Conservation (phyloP, 345 rosid genomes). For the Acer yangbiense region DNA sequence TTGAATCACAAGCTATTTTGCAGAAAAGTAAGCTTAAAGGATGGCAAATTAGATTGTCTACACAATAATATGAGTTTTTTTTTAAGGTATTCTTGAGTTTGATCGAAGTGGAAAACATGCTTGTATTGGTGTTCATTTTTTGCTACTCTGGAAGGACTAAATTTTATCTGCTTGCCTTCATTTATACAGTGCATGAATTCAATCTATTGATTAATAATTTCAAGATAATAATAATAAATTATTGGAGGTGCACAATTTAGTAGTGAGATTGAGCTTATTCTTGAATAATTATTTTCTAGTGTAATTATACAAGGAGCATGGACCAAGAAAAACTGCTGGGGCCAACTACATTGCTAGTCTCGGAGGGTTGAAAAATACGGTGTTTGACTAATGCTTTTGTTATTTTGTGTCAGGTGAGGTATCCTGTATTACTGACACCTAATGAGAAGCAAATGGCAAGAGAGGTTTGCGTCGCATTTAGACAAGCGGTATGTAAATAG, state of each 20-base stretch:
- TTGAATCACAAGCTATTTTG: not conserved
- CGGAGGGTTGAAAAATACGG: not conserved
- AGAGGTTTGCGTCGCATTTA: constrained; percentile 94
- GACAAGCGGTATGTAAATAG: constrained; percentile 78
- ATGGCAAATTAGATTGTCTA: not conserved
- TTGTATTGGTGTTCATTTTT: not conserved
- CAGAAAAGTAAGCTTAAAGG: not conserved
- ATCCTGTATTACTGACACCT: constrained; percentile 89
- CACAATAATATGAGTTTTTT: not conserved
- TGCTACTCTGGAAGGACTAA: not conserved
- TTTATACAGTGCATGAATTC: not conserved
- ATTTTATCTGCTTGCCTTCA: not conserved
- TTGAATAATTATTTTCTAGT: not conserved
- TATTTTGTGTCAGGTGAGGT: constrained; percentile 61
- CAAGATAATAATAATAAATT: not conserved
- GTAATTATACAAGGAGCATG: not conserved
- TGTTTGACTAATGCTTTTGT: constrained; percentile 14
- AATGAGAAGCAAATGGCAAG: constrained; percentile 99
- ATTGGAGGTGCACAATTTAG: not conserved
- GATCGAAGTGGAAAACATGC: not conserved
- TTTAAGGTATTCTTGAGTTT: constrained; percentile 3
- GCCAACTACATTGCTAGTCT: not conserved
- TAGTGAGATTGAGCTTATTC: not conserved
- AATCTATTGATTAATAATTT: not conserved
- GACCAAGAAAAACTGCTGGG: not conserved